Evolutionary conservation across 257 asterid species (phyloP).

Genomic region (Cinchona pubescens): DNA sequence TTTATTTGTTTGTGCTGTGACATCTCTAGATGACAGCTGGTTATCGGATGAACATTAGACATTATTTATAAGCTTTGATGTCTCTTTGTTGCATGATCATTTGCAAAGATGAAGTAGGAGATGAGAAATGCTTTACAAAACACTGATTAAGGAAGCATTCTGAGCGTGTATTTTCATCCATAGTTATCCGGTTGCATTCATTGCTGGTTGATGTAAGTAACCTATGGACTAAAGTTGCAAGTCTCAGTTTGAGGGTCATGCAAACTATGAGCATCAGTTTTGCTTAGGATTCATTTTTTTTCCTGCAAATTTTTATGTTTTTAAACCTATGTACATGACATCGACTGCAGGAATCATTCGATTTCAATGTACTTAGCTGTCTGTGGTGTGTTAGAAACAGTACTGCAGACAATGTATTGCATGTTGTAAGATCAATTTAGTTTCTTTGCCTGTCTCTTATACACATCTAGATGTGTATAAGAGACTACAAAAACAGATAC

Average conservation of each 20-base stretch:
- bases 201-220: not conserved
- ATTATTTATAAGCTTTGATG: not conserved
- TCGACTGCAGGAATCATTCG: not conserved
- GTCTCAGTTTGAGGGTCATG: not conserved
- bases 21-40: not conserved
- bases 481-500: not conserved
- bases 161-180: not conserved
- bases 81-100: slow-evolving; percentile 3
- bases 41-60: not conserved
- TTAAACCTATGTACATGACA: not conserved
- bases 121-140: not conserved
- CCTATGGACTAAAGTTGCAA: not conserved
- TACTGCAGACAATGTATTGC: not conserved
- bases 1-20: not conserved
- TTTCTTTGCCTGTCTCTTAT: no score
- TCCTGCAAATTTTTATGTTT: not conserved
- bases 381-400: not conserved
- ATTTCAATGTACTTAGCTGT: not conserved
- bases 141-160: not conserved
- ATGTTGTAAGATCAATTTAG: no score
- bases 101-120: slow-evolving; percentile 7
- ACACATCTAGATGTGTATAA: no score
- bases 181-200: not conserved
- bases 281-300: no score
- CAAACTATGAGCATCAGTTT: not conserved